Percentiles rank a stretch among this genome's conserved stretches.
These are phyloP conservation scores for Entrophospora sp. DNA, from an alignment of 192 early-diverging fungal genomes.

Conservation along the genomic window DNA sequence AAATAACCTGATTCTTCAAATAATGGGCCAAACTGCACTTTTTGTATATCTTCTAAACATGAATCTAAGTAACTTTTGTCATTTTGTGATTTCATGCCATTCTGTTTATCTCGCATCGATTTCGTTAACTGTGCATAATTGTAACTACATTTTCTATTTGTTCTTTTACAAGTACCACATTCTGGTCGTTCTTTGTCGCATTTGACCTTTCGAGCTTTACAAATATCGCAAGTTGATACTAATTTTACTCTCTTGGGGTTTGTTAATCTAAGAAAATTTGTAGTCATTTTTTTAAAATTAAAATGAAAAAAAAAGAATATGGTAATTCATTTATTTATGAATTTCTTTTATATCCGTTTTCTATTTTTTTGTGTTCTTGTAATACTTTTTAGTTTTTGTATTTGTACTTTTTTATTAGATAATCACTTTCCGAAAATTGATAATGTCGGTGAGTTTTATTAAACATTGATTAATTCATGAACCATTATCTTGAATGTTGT, in stretches of 20 bases:
- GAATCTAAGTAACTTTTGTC: background rate
- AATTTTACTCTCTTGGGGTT: background rate
- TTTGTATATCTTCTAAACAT: background rate
- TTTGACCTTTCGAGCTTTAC: background rate
- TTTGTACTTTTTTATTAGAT: too few species aligned
- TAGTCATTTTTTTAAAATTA: too few species aligned
- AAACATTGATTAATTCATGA: too few species aligned
- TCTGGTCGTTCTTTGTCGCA: background rate
- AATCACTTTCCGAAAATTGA: too few species aligned
- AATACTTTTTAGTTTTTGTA: too few species aligned
- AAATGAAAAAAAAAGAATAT: too few species aligned
- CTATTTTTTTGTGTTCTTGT: too few species aligned
- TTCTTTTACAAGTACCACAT: slow-evolving; percentile 3
- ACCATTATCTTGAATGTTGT: too few species aligned
- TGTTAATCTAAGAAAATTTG: background rate
- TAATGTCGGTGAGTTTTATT: too few species aligned
- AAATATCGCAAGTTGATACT: slow-evolving; percentile 12
- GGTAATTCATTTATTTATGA: too few species aligned
- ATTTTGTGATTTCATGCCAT: background rate
- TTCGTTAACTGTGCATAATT: background rate
- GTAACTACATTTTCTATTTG: background rate
- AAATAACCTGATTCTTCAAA: background rate
- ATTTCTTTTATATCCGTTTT: too few species aligned
- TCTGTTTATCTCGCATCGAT: background rate
- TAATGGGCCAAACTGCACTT: background rate